Percentiles rank a stretch among this genome's conserved stretches.
These are phyloP conservation scores for Thelonectria olida DNA, from an alignment of 2,329 filamentous ascomycete species.

Conservation along the genomic window DNA sequence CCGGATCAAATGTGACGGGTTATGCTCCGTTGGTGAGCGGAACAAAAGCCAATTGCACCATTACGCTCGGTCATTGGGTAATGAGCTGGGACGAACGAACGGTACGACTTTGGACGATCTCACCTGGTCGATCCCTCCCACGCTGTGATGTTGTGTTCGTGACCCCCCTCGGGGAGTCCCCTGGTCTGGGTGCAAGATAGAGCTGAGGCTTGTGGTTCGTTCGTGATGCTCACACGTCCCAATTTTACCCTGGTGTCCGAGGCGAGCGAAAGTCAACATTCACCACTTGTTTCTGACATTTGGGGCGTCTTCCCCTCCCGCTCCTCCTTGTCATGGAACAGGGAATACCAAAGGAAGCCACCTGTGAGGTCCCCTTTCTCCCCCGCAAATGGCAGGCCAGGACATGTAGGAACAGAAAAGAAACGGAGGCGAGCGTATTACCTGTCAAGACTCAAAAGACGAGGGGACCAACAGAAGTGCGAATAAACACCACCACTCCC, in stretches of 20 bases:
- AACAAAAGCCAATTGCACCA: constrained; percentile 27
- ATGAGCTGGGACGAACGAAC: constrained; percentile 5
- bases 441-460: not conserved
- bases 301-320: not conserved
- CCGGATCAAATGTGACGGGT: not conserved
- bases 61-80: constrained; percentile 23
- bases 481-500: not conserved
- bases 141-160: constrained; percentile 11
- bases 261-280: not conserved
- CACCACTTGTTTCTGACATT: not conserved
- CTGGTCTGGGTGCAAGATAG: not conserved
- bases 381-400: not conserved
- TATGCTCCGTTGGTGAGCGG: not conserved
- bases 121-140: constrained; percentile 12
- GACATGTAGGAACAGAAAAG: not conserved
- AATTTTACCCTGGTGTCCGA: not conserved
- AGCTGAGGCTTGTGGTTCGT: constrained; percentile 2
- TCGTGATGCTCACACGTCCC: not conserved
- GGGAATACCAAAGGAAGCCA: not conserved
- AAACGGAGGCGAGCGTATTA: not conserved
- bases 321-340: not conserved
- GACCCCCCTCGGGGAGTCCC: not conserved
- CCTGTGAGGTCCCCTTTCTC: not conserved
- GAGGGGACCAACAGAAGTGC: not conserved
- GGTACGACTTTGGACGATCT: not conserved